Conservation (phyloP, 2,329 filamentous ascomycete genomes). For the Thielaviopsis populi region DNA sequence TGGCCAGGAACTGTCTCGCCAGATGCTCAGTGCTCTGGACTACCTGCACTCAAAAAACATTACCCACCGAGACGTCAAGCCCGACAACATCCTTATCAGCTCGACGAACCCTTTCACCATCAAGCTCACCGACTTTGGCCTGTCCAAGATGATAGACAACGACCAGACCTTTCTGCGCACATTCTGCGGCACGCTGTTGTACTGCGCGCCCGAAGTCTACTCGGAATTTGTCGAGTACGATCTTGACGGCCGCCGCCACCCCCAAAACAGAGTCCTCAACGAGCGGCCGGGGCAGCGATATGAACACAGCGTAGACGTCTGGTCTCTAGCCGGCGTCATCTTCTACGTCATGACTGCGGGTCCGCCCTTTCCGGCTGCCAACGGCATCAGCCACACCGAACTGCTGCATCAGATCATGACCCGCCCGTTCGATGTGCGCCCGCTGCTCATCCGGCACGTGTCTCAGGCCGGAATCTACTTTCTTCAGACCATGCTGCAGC, state of each 20-base stretch:
- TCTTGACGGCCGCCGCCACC: slow-evolving; percentile 48
- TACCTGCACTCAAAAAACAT: slow-evolving; percentile 83
- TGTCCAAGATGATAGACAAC: slow-evolving; percentile 86
- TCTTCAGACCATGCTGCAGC: slow-evolving; percentile 61
- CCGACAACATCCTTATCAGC: slow-evolving; percentile 86
- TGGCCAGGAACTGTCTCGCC: slow-evolving; percentile 56
- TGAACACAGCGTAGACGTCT: slow-evolving; percentile 84
- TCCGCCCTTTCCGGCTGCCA: slow-evolving; percentile 68
- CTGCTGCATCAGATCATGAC: slow-evolving; percentile 82
- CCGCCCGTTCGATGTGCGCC: slow-evolving; percentile 48
- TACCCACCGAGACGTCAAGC: slow-evolving; percentile 96
- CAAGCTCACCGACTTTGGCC: slow-evolving; percentile 89
- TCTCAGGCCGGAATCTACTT: slow-evolving; percentile 59
- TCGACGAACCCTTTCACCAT: slow-evolving; percentile 59
- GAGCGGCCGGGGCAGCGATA: slow-evolving; percentile 49
- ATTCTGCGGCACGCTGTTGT: slow-evolving; percentile 89
- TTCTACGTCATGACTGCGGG: slow-evolving; percentile 69
- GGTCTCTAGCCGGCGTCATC: slow-evolving; percentile 86
- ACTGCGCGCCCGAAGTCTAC: slow-evolving; percentile 94
- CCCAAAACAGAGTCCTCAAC: slow-evolving; percentile 31
- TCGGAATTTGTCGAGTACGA: slow-evolving; percentile 56
- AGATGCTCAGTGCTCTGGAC: slow-evolving; percentile 66
- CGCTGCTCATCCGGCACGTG: slow-evolving; percentile 43
- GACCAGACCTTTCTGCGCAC: slow-evolving; percentile 87
- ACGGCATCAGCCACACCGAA: slow-evolving; percentile 59